Evolutionary conservation across 371 early-diverging fungal species (phyloP).

Genomic region (Polyrhizophydium stewartii): DNA sequence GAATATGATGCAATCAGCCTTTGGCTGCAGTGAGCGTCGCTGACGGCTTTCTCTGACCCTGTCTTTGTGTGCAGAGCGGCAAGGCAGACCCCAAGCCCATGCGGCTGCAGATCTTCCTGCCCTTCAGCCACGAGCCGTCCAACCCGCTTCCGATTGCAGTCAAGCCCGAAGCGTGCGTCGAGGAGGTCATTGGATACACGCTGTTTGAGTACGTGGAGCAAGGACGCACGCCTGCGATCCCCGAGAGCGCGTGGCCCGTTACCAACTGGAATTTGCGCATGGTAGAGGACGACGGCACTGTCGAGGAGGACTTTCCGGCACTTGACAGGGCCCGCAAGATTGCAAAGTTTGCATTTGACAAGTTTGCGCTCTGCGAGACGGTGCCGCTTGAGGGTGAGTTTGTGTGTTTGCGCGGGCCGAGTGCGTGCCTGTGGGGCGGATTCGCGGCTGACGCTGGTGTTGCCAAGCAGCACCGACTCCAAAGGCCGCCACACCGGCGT

Average conservation of each 20-base stretch:
- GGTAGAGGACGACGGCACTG: slow-evolving; percentile 90
- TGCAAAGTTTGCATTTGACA: slow-evolving; percentile 79
- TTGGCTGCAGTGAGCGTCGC: no score
- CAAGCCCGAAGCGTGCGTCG: slow-evolving; percentile 78
- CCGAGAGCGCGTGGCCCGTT: slow-evolving; percentile 58
- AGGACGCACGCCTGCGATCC: slow-evolving; percentile 54
- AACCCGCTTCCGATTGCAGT: slow-evolving; percentile 69
- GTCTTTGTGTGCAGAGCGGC: slow-evolving; percentile 18
- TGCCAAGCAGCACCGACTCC: no score
- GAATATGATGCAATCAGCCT: no score
- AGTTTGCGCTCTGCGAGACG: slow-evolving; percentile 85
- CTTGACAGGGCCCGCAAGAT: slow-evolving; percentile 83
- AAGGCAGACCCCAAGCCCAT: slow-evolving; percentile 36
- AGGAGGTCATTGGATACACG: slow-evolving; percentile 86
- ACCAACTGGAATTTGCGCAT: slow-evolving; percentile 82
- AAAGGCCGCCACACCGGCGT: no score
- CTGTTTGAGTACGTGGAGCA: slow-evolving; percentile 73
- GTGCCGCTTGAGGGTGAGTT: slow-evolving; percentile 65
- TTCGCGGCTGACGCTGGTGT: no score
- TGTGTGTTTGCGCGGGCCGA: no score
- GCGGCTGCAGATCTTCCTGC: slow-evolving; percentile 32
- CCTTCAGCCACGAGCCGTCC: slow-evolving; percentile 23
- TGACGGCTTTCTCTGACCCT: no score
- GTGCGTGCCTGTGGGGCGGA: no score
- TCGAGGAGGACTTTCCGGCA: slow-evolving; percentile 95